phyloP scores from a whole-genome alignment of 2,329 filamentous ascomycete species.

The Diaporthe sp. region DNA sequence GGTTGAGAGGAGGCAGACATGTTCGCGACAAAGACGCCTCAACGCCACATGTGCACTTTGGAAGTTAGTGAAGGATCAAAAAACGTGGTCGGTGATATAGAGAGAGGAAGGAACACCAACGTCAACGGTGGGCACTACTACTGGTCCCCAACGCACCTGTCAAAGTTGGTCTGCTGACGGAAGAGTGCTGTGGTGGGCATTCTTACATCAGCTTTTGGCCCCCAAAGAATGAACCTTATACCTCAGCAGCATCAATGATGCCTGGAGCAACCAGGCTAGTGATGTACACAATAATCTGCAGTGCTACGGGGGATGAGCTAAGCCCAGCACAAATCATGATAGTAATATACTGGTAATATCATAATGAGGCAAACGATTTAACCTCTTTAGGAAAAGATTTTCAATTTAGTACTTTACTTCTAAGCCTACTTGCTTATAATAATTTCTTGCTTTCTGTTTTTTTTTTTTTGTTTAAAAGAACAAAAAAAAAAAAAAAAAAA shows the following conservation, averaged over 20 bases:
- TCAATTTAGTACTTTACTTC: no score
- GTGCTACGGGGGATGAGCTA: no score
- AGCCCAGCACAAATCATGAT: no score
- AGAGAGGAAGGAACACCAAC: not conserved
- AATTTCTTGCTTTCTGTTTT: no score
- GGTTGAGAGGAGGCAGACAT: not conserved
- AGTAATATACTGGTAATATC: no score
- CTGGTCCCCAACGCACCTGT: not conserved
- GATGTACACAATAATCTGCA: not conserved
- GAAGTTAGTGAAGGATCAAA: not conserved
- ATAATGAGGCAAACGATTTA: no score
- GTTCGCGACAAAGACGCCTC: not conserved
- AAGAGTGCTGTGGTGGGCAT: not conserved
- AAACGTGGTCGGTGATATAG: not conserved
- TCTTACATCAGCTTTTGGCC: not conserved
- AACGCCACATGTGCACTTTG: not conserved
- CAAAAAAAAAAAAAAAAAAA: no score
- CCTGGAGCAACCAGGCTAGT: not conserved
- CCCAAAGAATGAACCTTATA: not conserved
- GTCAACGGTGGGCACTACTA: not conserved
- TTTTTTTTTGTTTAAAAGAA: no score
- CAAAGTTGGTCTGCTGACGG: not conserved
- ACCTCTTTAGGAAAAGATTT: no score
- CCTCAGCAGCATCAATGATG: not conserved
- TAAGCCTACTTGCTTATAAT: no score